Base-by-base conservation (phyloP, 495 filamentous ascomycete species). In the Xylaria cubensis region DNA sequence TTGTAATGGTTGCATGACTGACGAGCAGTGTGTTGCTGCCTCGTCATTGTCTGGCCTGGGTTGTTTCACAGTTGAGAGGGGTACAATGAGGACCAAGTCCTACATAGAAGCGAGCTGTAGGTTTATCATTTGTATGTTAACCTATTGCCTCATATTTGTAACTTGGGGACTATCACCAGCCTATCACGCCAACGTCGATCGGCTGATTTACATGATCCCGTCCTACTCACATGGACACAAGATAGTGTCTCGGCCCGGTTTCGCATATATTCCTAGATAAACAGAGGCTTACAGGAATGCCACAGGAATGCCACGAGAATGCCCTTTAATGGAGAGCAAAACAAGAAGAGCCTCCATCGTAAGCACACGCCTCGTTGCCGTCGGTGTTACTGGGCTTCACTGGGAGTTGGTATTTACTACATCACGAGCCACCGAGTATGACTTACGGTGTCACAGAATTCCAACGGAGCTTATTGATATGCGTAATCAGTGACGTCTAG, bases 41-140 rank as follows among this genome's bases (percentile, higher is more conserved):
- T 26, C n/a, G 21, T 17, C 17, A 10, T 44, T 9, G 17, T 36
- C 46, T 39, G 5, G 62, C 41, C 36, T 62, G 32, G 19, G 39
- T 9, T 24, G 6, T 64, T 5, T 66, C 46, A 74, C 19, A 55
- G 42, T 32, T n/a, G 63, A 32, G 53, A 64, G 32, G 73, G 53
- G 32, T 39, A 69, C 34, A 48, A 59, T 15, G 62, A 66, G 3
- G 74, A 66, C 7, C 50, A 67, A n/a, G 68, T 73, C 12, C 71
- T 77, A 55, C 74, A 75, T 39, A 59, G 68, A n/a, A 66, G 64
- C 32, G 69, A 74, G 53, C 73, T 26, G 46, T 66, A 36, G 44
- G 44, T 10, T 51, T 44, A 29, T 17, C 64, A 36, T 4, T 64
- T 26, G 41, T 48, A n/a, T 9, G 24, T 7, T 46, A 19, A 2